A percentile compares a stretch with the other conserved stretches of the same genome.
phyloP scores from a whole-genome alignment of 179 eudicot species.

The Heliamphora pulchella region DNA sequence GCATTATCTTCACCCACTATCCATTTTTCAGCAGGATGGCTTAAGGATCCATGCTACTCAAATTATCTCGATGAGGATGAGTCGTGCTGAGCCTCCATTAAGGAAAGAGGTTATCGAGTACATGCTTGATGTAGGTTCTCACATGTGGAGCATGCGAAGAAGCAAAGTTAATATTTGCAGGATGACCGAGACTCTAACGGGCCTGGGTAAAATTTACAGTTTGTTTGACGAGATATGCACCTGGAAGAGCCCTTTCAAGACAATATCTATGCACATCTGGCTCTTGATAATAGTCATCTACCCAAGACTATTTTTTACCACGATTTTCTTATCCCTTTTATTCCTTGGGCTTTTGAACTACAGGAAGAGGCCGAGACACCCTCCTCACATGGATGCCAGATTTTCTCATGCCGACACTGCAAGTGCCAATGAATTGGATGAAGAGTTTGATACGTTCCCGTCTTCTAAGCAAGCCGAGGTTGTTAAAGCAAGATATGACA shows the following conservation, averaged over 20 bases:
- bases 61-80: conserved; percentile 35
- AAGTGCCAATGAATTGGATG: conserved; percentile 43
- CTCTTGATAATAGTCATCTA: conserved; percentile 32
- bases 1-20: conserved; percentile 51
- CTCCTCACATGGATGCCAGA: conserved; percentile 52
- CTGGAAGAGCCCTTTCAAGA: conserved; percentile 49
- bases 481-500: conserved; percentile 40
- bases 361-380: conserved; percentile 43
- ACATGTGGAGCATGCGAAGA: conserved; percentile 60
- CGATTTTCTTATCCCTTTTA: conserved; percentile 34
- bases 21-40: conserved; percentile 42
- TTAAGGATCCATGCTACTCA: conserved; percentile 48
- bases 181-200: conserved; percentile 32
- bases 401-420: conserved; percentile 42
- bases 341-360: conserved; percentile 37
- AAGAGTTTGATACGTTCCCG: conserved; percentile 50
- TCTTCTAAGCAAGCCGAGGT: conserved; percentile 33
- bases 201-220: conserved; percentile 29
- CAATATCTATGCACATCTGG: conserved; percentile 36
- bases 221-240: conserved; percentile 42
- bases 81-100: conserved; percentile 53
- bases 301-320: conserved; percentile 38
- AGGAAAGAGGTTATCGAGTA: conserved; percentile 53
- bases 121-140: conserved; percentile 52
- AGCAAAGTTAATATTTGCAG: conserved; percentile 53